Evolutionary conservation across 306 rosid species (phyloP), one percentile per base, ranked within the genome.

Genomic region (Purshia tridentata): DNA sequence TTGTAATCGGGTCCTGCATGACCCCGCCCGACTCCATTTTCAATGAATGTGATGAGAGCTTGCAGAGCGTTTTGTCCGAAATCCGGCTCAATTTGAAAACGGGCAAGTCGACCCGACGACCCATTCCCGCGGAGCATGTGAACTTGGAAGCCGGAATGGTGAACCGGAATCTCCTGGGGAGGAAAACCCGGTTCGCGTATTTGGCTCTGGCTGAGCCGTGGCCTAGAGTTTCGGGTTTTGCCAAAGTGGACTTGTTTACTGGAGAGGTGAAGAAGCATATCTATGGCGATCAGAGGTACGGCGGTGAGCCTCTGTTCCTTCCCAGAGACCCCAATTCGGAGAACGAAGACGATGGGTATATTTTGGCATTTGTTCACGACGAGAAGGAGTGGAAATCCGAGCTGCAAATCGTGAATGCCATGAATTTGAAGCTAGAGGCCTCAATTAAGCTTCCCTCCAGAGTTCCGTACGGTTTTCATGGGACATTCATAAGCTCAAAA

Each of bases 71-170:
- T 0, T 56, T 91, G 2, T 89, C 99, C 0, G 99, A 94, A 69
- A 94, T 94, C 12, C 81, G 99, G 29, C 78, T 94, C 14, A 88
- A 94, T 53, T 71, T 94, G 78, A 82, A 70, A 5, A 91, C 99
- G 0, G 97, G 96, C 0, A 67, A 90, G 53, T 91, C 97, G 0
- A 90, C 87, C 0, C 74, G 99, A 0, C 74, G 89, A 0, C 80
- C 96, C 16, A 91, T 94, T 9, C 6, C 9, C 72, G 4, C 87
- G 0, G 85, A 89, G 15, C 91, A 90, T 9, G 83, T 94, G 66
- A 94, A 94, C 51, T 72, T 94, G 10, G 99, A 94, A 23, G 99
- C 99, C 0, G 99, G 99, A 3, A 94, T 94, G 99, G 99, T 94
- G 61, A 94, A 94, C 80, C 88, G 92, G 54, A 85, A 89, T 87